Evolutionary conservation across 2,329 filamentous ascomycete genomes (phyloP).

Genomic region (Fusarium decemcellulare): DNA sequence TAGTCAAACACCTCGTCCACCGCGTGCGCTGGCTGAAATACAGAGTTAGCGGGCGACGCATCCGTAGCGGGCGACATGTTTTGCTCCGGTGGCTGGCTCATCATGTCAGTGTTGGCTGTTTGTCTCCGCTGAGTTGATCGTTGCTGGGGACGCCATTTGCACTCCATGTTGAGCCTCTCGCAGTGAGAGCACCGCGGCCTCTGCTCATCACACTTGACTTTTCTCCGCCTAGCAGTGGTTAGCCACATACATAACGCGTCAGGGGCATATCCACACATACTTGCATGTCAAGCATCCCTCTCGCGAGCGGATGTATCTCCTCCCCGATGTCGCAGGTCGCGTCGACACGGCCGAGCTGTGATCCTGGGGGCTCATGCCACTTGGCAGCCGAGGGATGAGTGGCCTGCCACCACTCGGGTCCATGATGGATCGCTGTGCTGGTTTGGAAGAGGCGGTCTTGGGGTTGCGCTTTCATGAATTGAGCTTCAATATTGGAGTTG

Average conservation of each 20-base stretch:
- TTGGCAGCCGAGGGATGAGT: conserved; percentile 35
- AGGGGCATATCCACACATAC: conserved; percentile 44
- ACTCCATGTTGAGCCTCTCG: conserved; percentile 65
- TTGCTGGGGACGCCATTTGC: conserved; percentile 61
- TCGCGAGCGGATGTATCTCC: conserved; percentile 45
- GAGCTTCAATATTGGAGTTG: background rate
- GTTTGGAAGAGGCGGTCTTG: background rate
- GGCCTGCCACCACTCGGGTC: conserved; percentile 34
- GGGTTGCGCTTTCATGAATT: background rate
- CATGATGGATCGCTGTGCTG: conserved; percentile 6
- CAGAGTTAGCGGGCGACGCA: conserved; percentile 45
- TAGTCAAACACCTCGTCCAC: conserved; percentile 63
- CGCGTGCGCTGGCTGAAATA: conserved; percentile 47
- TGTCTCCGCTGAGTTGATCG: conserved; percentile 41
- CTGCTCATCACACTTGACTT: conserved; percentile 67
- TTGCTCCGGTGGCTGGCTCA: conserved; percentile 30
- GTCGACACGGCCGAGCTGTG: conserved; percentile 21
- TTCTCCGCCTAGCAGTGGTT: conserved; percentile 52
- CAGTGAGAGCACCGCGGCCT: conserved; percentile 66
- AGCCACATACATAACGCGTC: background rate
- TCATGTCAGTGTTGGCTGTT: conserved; percentile 13
- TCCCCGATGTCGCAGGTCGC: conserved; percentile 32
- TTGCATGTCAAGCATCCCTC: conserved; percentile 61
- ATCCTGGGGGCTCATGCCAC: conserved; percentile 21
- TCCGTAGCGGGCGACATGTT: conserved; percentile 48